A percentile compares a stretch with the other conserved stretches of the same genome.
phyloP scores from a whole-genome alignment of 2,329 filamentous ascomycete genomes.

The Pestalotiopsis fici region DNA sequence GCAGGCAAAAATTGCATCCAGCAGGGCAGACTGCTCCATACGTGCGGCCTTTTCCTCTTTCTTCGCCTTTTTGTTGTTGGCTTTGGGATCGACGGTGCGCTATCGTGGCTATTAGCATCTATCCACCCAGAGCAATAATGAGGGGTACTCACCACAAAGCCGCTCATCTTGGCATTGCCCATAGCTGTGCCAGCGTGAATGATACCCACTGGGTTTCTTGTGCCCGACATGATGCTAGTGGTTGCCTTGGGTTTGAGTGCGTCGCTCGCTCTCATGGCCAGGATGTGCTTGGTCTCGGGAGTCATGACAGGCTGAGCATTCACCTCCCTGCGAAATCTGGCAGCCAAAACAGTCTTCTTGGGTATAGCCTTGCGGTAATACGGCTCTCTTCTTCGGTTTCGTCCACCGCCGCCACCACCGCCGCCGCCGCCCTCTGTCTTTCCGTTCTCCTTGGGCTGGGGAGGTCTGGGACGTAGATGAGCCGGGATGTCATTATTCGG shows the following conservation, averaged over 20 bases:
- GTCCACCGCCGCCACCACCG: conserved; percentile 28
- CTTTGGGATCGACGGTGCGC: conserved; percentile 33
- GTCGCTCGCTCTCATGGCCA: conserved; percentile 58
- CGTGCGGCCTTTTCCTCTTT: conserved; percentile 62
- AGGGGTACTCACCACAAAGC: conserved; percentile 56
- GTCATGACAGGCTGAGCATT: conserved; percentile 74
- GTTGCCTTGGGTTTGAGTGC: conserved; percentile 61
- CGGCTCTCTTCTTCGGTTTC: conserved; percentile 51
- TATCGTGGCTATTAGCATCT: conserved; percentile 10
- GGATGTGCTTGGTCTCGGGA: conserved; percentile 65
- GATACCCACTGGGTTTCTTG: conserved; percentile 43
- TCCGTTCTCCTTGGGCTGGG: conserved; percentile 27
- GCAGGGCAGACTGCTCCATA: conserved; percentile 83
- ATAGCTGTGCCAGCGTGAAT: conserved; percentile 60
- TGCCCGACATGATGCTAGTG: conserved; percentile 43
- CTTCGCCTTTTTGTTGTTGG: conserved; percentile 73
- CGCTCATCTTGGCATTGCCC: conserved; percentile 45
- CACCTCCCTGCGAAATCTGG: conserved; percentile 74
- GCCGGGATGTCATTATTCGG: conserved; percentile 60
- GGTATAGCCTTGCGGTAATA: conserved; percentile 74
- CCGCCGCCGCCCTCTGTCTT: conserved; percentile 32
- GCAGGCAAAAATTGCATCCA: conserved; percentile 80
- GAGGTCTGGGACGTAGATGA: conserved; percentile 49
- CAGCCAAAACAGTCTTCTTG: conserved; percentile 77
- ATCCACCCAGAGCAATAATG: neutral